Evolutionary conservation across 2,329 filamentous ascomycete genomes (phyloP), one percentile per base, ranked within the genome.

Genomic region (Botrytis tulipae): DNA sequence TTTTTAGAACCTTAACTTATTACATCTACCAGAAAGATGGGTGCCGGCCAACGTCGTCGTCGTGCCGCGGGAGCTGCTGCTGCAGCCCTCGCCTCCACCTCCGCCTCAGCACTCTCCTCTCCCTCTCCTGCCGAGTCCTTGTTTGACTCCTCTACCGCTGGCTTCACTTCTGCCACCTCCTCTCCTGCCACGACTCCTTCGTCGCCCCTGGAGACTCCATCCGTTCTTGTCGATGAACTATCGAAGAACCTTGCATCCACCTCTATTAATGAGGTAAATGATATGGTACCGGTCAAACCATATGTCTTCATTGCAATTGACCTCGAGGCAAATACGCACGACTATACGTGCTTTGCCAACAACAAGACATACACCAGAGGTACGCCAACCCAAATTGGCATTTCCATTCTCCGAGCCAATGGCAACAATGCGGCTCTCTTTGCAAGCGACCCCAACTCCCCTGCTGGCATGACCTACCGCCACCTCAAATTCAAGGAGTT

Each of bases 361-460:
- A 44, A 44, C 4, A 9, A 29, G 3, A 22, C 12, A 0, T 48
- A 35, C 5, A 25, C 65, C 1, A 32, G 66, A 3, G n/a, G 35
- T 3, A 72, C 42, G 16, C 51, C 62, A 7, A 72, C 71, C 14
- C 63, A 72, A 20, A 59, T 72, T 3, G 71, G 71, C 10, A 60
- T 72, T 0, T 46, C 40, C 2, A 40, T 60, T 12, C 40, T 72
- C 9, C 54, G 48, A 0, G 70, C 46, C 8, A 61, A 35, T 3
- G 51, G 51, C 3, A 16, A 68, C 10, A 69, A 40, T 4, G 42
- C 18, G 9, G 37, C 3, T 0, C 60, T 72, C 14, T 66, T 42
- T 4, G 35, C 61, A 1, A 54, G 9, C 4, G 4, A 66, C 20
- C 37, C 70, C 1, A 8, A 40, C 1, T 42, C 70, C 6, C 18